Conservation (phyloP, 2,329 filamentous ascomycete species). For the Verticillium albo-atrum region DNA sequence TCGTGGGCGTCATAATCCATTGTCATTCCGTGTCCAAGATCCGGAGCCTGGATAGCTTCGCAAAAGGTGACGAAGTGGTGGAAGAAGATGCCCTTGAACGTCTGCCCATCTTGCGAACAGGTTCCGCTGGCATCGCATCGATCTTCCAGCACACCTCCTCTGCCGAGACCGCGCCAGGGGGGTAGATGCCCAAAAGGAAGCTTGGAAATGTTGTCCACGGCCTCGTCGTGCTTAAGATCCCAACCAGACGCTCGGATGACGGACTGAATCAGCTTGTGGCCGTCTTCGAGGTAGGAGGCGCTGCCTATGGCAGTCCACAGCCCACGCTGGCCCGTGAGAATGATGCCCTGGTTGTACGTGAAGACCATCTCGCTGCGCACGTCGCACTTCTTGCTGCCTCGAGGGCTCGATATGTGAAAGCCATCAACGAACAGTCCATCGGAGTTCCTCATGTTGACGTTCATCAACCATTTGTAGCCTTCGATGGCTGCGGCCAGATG, state of each 20-base stretch:
- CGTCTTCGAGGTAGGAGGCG: constrained; percentile 69
- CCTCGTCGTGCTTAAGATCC: constrained; percentile 38
- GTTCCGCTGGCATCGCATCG: constrained; percentile 68
- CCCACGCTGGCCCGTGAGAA: constrained; percentile 76
- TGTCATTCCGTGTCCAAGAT: constrained; percentile 15
- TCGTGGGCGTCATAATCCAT: constrained; percentile 24
- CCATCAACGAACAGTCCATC: constrained; percentile 79
- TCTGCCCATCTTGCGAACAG: constrained; percentile 81
- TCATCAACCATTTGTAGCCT: constrained; percentile 75
- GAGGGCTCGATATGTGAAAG: constrained; percentile 69
- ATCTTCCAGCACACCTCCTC: constrained; percentile 79
- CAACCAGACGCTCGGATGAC: constrained; percentile 80
- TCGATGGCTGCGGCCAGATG: constrained; percentile 71
- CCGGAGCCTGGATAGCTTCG: constrained; percentile 44
- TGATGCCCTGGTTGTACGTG: constrained; percentile 92
- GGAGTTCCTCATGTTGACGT: constrained; percentile 74
- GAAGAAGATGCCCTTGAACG: constrained; percentile 70
- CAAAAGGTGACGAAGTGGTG: constrained; percentile 1
- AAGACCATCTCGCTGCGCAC: constrained; percentile 83
- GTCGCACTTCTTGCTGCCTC: constrained; percentile 71
- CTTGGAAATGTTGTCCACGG: constrained; percentile 33
- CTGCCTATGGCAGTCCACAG: constrained; percentile 76
- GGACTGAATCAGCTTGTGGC: constrained; percentile 68
- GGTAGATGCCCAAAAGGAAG: constrained; percentile 34
- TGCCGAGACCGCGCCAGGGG: constrained; percentile 70